These are phyloP conservation scores for Penicillium pancosmium DNA, from an alignment of 495 filamentous ascomycete genomes.

Conservation along the genomic window DNA sequence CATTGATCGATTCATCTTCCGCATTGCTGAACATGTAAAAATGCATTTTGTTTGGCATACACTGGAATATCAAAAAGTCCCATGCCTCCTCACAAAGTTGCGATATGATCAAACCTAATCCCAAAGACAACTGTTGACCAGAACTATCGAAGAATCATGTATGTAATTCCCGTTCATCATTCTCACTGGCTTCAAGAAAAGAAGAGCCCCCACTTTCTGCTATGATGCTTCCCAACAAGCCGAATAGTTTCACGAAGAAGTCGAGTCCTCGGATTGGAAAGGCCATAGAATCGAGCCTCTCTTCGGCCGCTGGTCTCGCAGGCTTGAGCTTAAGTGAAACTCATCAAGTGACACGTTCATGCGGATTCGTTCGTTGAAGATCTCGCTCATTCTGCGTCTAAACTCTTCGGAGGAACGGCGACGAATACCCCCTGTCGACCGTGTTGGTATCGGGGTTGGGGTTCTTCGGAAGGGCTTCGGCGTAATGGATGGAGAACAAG, in stretches of 20 bases:
- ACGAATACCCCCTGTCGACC: constrained; percentile 24
- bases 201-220: no score
- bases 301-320: constrained; percentile 12
- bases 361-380: constrained; percentile 43
- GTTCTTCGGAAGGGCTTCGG: not conserved
- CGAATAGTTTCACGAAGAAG: not conserved
- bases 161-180: no score
- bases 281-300: constrained; percentile 24
- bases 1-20: no score
- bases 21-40: constrained; percentile 12
- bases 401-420: constrained; percentile 44
- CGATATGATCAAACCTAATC: not conserved
- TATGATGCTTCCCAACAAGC: no score
- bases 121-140: not conserved
- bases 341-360: constrained; percentile 26
- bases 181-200: no score
- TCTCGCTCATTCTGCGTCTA: constrained; percentile 40
- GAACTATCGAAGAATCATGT: not conserved
- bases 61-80: not conserved
- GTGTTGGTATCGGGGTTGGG: constrained; percentile 3
- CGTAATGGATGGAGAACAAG: not conserved
- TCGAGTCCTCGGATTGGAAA: constrained; percentile 7
- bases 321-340: constrained; percentile 28
- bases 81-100: not conserved
- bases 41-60: constrained; percentile 14